Base-by-base conservation (phyloP, 2,329 filamentous ascomycete species). In the Lasiodiplodia sp. region DNA sequence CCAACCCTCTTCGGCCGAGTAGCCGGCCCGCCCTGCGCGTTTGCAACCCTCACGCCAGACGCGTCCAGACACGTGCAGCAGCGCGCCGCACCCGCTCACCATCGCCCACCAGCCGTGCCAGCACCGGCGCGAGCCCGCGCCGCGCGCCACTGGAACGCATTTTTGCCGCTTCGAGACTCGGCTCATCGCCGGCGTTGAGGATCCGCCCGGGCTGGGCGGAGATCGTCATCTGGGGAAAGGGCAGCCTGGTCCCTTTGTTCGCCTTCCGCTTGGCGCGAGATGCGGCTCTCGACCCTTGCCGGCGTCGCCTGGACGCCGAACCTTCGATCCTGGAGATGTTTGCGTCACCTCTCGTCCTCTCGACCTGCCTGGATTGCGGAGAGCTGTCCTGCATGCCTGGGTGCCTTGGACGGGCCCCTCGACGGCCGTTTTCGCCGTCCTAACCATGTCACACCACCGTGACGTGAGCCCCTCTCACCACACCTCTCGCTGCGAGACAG, bases 201-300 rank as follows among this genome's bases (percentile, higher is more conserved):
- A 66, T 66, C 64, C 16, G 37, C 52, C 52, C 38, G 52, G 23
- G 49, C 11, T 47, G 14, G 52, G 65, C 44, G 40, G 53, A 51
- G 65, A 67, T 58, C 53, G 34, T 31, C 53, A 67, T 67, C 65
- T 67, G 65, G 65, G 65, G 65, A 67, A 34, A 67, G 52, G 52
- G 40, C 40, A 51, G 37, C 25, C 44, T 18, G 47, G 60, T 64
- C n/a, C 47, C 60, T 64, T 64, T 64, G 60, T 51, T 40, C 47
- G 60, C 60, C 60, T 64, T 28, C 60, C 60, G 47, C 60, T 64
- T 64, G 47, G 60, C 60, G 28, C 60, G 44, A 52, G 60, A 64
- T 64, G 60, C 60, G 60, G 60, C 60, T 64, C 60, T 64, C 28
- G 47, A 25, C 65, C 63, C 53, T 58, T 53, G 44, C 65, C 38